Base-by-base conservation (phyloP, 106 monocot genomes). In the Apostasia ramifera region DNA sequence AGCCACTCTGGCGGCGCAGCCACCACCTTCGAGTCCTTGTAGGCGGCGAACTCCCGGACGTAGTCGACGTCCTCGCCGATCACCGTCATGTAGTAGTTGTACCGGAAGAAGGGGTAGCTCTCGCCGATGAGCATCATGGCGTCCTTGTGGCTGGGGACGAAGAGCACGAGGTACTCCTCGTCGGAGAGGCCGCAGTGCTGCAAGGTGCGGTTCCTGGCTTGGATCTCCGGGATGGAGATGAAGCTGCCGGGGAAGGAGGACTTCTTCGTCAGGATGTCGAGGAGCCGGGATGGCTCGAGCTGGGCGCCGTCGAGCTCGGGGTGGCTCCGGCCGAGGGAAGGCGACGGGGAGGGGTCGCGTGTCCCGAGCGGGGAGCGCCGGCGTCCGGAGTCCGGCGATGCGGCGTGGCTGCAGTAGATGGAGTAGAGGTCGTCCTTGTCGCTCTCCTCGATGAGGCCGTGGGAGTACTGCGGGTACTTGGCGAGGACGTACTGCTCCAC, bases 391-490 rank as follows among this genome's bases (percentile, higher is more conserved):
- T 26, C 66, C 13, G 58, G 38, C 67, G 1, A 75, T 54, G 43
- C 62, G 43, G 38, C 62, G 62, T 5, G 5, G 70, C 64, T 72
- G 63, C 12, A 59, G 45, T 68, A 81, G 10, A 58, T 44, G 14
- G 78, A 77, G 71, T 75, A 82, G 40, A 83, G 71, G 47, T 86
- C 78, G 42, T 66, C 74, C 56, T 86, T 86, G 53, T 86, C 76
- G 40, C 74, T 83, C 60, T 83, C 82, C 9, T 80, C 80, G 49
- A 83, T 73, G 48, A 87, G 83, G 57, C 87, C 87, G 12, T 87
- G 77, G 8, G 87, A 87, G 68, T 87, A 87, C 7, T 87, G 87
- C 0, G 87, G 87, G 56, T 87, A 87, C 69, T 83, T 87, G 8
- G 87, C 87, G 5, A 69, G 72, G 4, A 87, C 87, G 43, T 87